Evolutionary conservation across 2,329 filamentous ascomycete species (phyloP), one percentile per base, ranked within the genome.

Genomic region (Alternaria postmessia): DNA sequence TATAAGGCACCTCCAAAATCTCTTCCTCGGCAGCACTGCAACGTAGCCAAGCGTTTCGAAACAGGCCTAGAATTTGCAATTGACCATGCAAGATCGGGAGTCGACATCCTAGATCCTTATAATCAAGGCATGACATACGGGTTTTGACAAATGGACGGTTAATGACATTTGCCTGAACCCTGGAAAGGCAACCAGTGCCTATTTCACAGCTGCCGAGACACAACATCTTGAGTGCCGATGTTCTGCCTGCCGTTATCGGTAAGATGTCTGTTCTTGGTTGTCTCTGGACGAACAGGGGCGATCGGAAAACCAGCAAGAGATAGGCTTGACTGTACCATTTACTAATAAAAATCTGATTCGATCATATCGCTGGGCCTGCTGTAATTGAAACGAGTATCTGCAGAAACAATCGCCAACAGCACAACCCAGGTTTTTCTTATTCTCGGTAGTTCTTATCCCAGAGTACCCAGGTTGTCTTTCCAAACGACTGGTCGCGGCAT

Each of bases 31-130:
- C 43, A 38, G 30, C 43, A 41, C 36, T 53, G 46, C 49, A n/a
- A 55, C 46, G 42, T 41, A 46, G 32, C 39, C 30, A 44, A 41
- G 47, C 55, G 46, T 56, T 55, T 53, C 38, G 52, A 59, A 54
- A 51, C 20, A 24, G 20, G 32, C 18, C 46, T 36, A 49, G 20
- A 49, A 38, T 26, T 38, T 36, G 32, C 46, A 7, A 26, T 49
- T 36, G 20, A 16, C 32, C 46, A 49, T 32, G 32, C 32, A 20
- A 22, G 18, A 36, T n/a, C 20, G 46, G 30, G 6, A 12, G 46
- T 38, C 20, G 20, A 38, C 32, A 49, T n/a, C 18, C 30, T n/a
- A 0, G 28, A 5, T 48, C 46, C 46, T 49, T 26, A 49, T 49
- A 26, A 36, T 9, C 30, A 12, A 49, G 46, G 46, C 46, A 49